Conservation (phyloP, 768 basidiomycete genomes). For the Boletus subparvulus region DNA sequence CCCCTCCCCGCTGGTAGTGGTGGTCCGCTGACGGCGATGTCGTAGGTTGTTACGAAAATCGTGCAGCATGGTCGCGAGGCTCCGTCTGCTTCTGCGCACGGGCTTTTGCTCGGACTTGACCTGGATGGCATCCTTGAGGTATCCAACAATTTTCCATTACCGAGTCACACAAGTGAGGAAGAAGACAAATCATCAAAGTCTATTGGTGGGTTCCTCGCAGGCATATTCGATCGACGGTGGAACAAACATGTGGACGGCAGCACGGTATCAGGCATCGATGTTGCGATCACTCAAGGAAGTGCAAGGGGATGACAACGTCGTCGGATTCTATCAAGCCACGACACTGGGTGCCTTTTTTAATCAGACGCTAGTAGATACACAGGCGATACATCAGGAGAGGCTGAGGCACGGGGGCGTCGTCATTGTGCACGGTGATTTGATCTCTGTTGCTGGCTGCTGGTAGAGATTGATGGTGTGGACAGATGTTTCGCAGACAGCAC, state of each 20-base stretch:
- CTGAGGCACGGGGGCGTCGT: slow-evolving; percentile 84
- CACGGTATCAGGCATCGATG: slow-evolving; percentile 82
- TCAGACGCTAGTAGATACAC: slow-evolving; percentile 76
- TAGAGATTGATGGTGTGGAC: slow-evolving; percentile 15
- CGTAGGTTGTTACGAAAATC: slow-evolving; percentile 88
- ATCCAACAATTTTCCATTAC: slow-evolving; percentile 86
- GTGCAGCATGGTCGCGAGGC: slow-evolving; percentile 88
- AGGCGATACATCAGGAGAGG: slow-evolving; percentile 82
- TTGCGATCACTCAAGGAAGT: slow-evolving; percentile 87
- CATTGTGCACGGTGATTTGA: slow-evolving; percentile 71
- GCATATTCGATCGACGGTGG: neutral
- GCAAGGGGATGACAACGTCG: slow-evolving; percentile 85
- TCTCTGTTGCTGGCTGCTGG: neutral
- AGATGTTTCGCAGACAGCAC: slow-evolving; percentile 78
- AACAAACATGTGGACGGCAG: slow-evolving; percentile 36
- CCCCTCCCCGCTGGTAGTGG: neutral
- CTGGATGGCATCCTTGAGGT: slow-evolving; percentile 89
- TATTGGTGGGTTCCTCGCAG: slow-evolving; percentile 50
- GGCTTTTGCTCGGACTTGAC: slow-evolving; percentile 87
- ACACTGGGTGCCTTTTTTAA: slow-evolving; percentile 83
- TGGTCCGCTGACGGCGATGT: slow-evolving; percentile 18
- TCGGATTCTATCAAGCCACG: slow-evolving; percentile 93
- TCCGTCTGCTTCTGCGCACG: slow-evolving; percentile 70
- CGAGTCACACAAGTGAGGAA: slow-evolving; percentile 69
- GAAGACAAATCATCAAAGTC: slow-evolving; percentile 81